Percentiles rank a stretch among this genome's conserved stretches.
These are phyloP conservation scores for Mimosa pudica DNA, from an alignment of 306 rosid genomes.

Conservation along the genomic window DNA sequence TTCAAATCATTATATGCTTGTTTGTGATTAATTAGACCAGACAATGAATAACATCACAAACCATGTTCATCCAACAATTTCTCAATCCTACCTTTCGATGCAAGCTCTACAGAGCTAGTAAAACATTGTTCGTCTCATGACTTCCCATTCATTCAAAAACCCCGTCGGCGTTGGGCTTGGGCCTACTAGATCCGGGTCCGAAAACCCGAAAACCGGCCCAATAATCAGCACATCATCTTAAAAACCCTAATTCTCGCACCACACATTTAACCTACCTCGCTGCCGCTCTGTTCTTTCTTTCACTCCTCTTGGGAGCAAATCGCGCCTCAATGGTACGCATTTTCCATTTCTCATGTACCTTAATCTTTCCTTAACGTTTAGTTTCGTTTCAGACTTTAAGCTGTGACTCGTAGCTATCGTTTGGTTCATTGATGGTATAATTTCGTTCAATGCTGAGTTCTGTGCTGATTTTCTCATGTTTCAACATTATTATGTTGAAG, in stretches of 20 bases:
- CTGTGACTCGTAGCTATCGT: not conserved
- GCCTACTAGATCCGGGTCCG: not conserved
- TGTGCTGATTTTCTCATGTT: not conserved
- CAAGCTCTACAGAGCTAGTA: too few relatives aligned
- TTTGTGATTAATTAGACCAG: too few relatives aligned
- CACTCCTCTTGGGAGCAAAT: not conserved
- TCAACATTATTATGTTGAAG: not conserved
- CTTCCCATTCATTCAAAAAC: too few relatives aligned
- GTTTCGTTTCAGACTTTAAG: not conserved
- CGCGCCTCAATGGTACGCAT: constrained; percentile 7
- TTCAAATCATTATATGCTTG: too few relatives aligned
- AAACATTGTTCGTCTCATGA: too few relatives aligned
- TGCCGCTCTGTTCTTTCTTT: not conserved
- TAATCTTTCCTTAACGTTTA: not conserved
- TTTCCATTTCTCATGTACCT: not conserved
- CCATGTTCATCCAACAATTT: too few relatives aligned
- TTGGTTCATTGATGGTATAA: not conserved
- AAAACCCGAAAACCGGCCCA: not conserved
- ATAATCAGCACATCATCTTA: not conserved
- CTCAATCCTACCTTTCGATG: too few relatives aligned
- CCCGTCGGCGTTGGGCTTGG: not conserved
- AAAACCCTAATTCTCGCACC: not conserved
- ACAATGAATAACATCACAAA: too few relatives aligned
- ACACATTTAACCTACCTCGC: not conserved
- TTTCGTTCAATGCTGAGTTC: not conserved